Evolutionary conservation across 2,329 filamentous ascomycete species (phyloP), one percentile per base, ranked within the genome.

Genomic region (Ilyonectria destructans): DNA sequence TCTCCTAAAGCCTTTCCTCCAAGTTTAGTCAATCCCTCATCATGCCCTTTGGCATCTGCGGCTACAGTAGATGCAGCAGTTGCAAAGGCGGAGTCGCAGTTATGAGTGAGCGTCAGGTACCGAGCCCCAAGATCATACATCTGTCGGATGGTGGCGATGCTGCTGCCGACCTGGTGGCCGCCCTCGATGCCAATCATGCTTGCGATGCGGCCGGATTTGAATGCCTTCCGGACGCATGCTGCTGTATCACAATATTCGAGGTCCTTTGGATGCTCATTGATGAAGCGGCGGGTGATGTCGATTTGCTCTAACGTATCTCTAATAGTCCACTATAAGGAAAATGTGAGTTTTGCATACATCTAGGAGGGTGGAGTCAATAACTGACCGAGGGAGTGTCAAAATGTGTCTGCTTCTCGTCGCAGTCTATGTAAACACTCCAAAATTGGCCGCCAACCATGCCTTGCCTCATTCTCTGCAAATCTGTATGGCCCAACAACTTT

Each of bases 121-220:
- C 81, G 76, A 3, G 77, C 80, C 9, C 82, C 82, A 3, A 84
- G 73, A 23, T 77, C 62, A 61, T 79, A 78, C 66, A 79, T 76
- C 60, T 80, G 78, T 7, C 81, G 77, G 23, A 83, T 77, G 17
- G 74, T 76, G 1, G 77, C 78, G 29, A 81, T 77, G 54, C 74
- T 77, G 8, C 77, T 76, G 1, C 80, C 81, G 2, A 80, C 71
- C 69, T 81, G 79, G 62, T 82, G 81, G 5, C 72, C 65, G 17
- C 80, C 81, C 69, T 83, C 81, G 13, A 81, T 78, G 1, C 82
- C 81, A 51, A 82, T 77, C 71, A 81, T 81, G 55, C 77, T 80
- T 1, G 80, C 75, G 7, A 83, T 80, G 9, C 71, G 76, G 1
- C 80, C 80, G 1, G 64, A 46, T 21, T 73, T 70, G 64, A 82